Evolutionary conservation across 1,284 basidiomycete species (phyloP).

Genomic region (Ceratobasidium theobromae): DNA sequence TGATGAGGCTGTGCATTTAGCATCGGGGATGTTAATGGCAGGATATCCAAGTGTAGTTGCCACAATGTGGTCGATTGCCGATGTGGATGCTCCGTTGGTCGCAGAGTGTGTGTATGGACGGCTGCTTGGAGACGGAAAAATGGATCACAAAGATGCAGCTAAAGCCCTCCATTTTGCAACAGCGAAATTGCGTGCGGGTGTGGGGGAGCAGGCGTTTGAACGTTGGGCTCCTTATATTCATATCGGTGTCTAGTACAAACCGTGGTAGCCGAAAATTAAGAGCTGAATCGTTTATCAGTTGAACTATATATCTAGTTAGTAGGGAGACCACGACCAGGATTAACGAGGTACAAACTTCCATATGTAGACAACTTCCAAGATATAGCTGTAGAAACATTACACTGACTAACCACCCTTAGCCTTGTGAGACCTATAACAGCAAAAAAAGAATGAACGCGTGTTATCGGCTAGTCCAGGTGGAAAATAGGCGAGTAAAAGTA

Average conservation of each 20-base stretch:
- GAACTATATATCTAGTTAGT: background rate
- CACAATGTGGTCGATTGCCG: constrained; percentile 22
- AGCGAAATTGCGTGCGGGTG: background rate
- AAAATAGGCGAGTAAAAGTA: too few relatives aligned
- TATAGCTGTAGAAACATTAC: too few relatives aligned
- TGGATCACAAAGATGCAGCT: background rate
- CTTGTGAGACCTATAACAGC: too few relatives aligned
- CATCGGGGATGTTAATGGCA: constrained; percentile 8
- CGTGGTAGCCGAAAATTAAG: background rate
- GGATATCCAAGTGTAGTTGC: constrained; percentile 8
- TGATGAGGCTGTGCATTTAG: constrained; percentile 17
- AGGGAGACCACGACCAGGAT: too few relatives aligned
- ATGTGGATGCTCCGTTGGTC: constrained; percentile 10
- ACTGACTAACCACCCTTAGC: too few relatives aligned
- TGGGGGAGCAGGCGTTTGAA: background rate
- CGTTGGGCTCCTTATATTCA: constrained; percentile 1
- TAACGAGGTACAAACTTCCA: too few relatives aligned
- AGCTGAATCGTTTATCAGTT: background rate
- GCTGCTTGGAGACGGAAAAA: background rate
- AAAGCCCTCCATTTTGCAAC: background rate
- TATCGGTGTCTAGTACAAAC: background rate
- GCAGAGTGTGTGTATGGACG: background rate
- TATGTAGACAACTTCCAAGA: too few relatives aligned
- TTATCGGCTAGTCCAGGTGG: too few relatives aligned
- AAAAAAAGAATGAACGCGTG: too few relatives aligned